phyloP scores from a whole-genome alignment of 768 basidiomycete species.

The Mrakia blollopis region DNA sequence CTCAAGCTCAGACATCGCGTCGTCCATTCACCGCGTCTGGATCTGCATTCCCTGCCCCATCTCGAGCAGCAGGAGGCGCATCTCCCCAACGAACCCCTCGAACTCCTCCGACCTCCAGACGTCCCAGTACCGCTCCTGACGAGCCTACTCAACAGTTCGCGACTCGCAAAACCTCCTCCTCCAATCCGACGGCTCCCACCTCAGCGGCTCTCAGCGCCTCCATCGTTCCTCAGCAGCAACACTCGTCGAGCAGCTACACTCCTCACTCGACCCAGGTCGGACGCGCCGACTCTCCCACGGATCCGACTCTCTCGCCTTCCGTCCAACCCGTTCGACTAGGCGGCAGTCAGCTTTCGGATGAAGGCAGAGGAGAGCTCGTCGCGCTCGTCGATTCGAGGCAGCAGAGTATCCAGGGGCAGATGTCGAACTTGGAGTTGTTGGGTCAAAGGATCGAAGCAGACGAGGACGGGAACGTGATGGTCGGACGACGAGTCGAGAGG shows the following conservation, averaged over 20 bases:
- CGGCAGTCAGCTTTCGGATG: neutral
- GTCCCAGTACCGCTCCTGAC: neutral
- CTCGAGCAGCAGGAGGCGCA: neutral
- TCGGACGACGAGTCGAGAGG: slow-evolving; percentile 7
- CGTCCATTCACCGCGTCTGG: neutral
- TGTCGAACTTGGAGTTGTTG: neutral
- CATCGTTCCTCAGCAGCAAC: neutral
- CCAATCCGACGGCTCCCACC: neutral
- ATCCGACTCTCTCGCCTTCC: neutral
- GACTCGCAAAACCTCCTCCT: neutral
- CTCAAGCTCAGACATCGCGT: neutral
- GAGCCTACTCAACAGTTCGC: neutral
- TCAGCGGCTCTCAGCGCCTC: neutral
- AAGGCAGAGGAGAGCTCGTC: neutral
- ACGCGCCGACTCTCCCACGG: slow-evolving; percentile 9
- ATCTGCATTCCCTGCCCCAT: neutral
- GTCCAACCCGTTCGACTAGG: neutral
- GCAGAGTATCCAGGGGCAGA: slow-evolving; percentile 6
- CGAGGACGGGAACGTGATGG: neutral
- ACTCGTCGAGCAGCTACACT: neutral
- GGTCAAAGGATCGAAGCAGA: slow-evolving; percentile 4
- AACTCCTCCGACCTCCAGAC: neutral
- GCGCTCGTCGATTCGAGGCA: neutral
- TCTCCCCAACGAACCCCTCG: neutral
- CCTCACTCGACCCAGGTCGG: neutral